A percentile compares a stretch with the other conserved stretches of the same genome.
phyloP scores from a whole-genome alignment of 495 filamentous ascomycete species.

The Neurospora pannonica region DNA sequence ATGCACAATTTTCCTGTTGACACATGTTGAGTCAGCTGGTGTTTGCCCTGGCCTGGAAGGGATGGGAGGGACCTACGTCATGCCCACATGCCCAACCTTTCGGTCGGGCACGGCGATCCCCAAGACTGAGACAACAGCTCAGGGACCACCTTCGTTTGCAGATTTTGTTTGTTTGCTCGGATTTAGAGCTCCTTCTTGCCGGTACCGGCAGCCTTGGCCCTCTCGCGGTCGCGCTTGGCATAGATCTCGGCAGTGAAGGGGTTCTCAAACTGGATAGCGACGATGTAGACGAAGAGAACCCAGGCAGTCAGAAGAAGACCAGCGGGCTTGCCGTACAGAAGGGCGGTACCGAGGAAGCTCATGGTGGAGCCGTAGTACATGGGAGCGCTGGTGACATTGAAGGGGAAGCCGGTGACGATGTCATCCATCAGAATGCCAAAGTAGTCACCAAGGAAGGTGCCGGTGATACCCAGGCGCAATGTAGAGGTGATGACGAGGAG shows the following conservation, averaged over 20 bases:
- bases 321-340: constrained; percentile 82
- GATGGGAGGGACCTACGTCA: not conserved
- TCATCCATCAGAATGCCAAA: constrained; percentile 96
- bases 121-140: not conserved
- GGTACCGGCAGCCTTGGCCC: constrained; percentile 21
- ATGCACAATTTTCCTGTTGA: not conserved
- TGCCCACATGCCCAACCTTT: not conserved
- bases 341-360: constrained; percentile 83
- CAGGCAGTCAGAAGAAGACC: constrained; percentile 66
- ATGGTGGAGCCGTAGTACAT: constrained; percentile 96
- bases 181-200: constrained; percentile 38
- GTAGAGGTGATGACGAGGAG: constrained; percentile 79
- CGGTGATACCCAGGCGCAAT: constrained; percentile 88
- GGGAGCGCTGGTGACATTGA: constrained; percentile 83
- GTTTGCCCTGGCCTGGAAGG: not conserved
- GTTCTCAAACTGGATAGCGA: constrained; percentile 87
- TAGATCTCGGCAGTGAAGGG: constrained; percentile 96
- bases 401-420: constrained; percentile 88
- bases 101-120: not conserved
- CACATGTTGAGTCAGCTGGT: not conserved
- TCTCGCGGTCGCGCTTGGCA: constrained; percentile 66
- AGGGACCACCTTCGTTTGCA: not conserved
- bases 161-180: not conserved
- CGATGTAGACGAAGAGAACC: constrained; percentile 69
- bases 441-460: constrained; percentile 96